phyloP scores from a whole-genome alignment of 371 early-diverging fungal genomes.

The Syncephalastrum monosporum region DNA sequence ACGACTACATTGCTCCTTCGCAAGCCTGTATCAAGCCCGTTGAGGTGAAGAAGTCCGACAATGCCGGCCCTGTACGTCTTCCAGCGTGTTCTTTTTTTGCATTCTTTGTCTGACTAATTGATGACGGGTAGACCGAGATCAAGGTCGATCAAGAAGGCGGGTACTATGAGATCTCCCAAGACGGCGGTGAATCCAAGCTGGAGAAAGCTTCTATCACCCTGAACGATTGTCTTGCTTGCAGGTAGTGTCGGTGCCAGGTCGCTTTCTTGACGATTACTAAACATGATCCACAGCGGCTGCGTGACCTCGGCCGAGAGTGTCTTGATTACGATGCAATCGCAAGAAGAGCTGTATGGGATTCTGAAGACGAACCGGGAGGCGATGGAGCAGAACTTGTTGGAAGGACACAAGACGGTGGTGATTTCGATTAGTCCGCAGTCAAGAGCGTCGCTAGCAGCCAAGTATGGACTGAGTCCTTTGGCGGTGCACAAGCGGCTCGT shows the following conservation, averaged over 20 bases:
- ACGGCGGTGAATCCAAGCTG: conserved; percentile 77
- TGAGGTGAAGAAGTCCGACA: conserved; percentile 66
- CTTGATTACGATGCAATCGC: conserved; percentile 87
- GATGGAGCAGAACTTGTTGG: conserved; percentile 39
- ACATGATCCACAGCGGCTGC: conserved; percentile 72
- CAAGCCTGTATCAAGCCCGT: conserved; percentile 96
- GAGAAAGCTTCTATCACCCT: conserved; percentile 86
- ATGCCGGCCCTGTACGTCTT: conserved; percentile 40
- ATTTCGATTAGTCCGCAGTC: conserved; percentile 92
- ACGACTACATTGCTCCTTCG: conserved; percentile 94
- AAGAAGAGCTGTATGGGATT: conserved; percentile 79
- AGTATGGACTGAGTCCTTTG: conserved; percentile 66
- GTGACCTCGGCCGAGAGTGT: conserved; percentile 97
- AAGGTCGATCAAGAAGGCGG: conserved; percentile 64
- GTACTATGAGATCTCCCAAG: conserved; percentile 85
- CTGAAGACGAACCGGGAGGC: conserved; percentile 65
- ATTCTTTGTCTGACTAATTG: conserved; percentile 14
- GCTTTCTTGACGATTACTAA: neutral
- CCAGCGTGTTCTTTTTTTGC: neutral
- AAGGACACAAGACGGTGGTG: conserved; percentile 58
- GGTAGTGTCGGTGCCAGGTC: conserved; percentile 42
- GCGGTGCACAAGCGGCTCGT: conserved; percentile 63
- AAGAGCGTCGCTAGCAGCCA: conserved; percentile 86
- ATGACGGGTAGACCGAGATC: conserved; percentile 54
- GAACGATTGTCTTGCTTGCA: conserved; percentile 98